Base-by-base conservation (phyloP, 495 filamentous ascomycete genomes). In the Xylaria cubensis region DNA sequence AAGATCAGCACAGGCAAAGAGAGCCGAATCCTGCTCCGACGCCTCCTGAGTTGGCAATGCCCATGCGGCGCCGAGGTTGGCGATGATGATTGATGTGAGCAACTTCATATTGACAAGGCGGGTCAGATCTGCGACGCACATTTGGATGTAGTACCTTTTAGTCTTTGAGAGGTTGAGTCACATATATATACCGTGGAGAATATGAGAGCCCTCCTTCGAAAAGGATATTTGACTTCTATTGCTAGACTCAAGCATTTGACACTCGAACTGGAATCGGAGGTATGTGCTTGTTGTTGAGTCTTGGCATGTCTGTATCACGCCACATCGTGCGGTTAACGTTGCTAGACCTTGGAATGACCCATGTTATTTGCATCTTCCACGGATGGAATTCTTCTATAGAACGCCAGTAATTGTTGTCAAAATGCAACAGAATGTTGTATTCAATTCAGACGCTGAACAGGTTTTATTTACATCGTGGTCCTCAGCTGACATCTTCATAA, bases 181-280 rank as follows among this genome's bases (percentile, higher is more conserved):
- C 13, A 36, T 67, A 67, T 67, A 67, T 67, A 67, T 67, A 67
- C 63, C n/a, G 5, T 8, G 4, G 19, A 41, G 19, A 67, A 32
- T 7, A 39, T 21, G 12, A 13, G 26, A 5, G n/a, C 1, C 7
- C 32, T 46, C 59, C n/a, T 19, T 15, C 34, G 26, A 46, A 1
- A 17, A 12, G 15, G 3, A 50, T 13, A 44, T 44, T 26, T 24
- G 9, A 44, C 12, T 17, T 42, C 36, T 44, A 2, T 8, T 41
- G 5, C n/a, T 42, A 7, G 19, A 64, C 8, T 17, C 39, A 39
- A 36, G 7, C 42, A 1, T 6, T 48, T 8, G n/a, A 53, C 41
- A 17, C 26, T 42, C n/a, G 64, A 24, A 13, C 46, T 36, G n/a
- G 8, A 41, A 53, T 34, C n/a, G 26, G 64, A 29, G 19, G 26